Conservation (phyloP, 2,329 filamentous ascomycete species). For the Colletotrichum somersetense region DNA sequence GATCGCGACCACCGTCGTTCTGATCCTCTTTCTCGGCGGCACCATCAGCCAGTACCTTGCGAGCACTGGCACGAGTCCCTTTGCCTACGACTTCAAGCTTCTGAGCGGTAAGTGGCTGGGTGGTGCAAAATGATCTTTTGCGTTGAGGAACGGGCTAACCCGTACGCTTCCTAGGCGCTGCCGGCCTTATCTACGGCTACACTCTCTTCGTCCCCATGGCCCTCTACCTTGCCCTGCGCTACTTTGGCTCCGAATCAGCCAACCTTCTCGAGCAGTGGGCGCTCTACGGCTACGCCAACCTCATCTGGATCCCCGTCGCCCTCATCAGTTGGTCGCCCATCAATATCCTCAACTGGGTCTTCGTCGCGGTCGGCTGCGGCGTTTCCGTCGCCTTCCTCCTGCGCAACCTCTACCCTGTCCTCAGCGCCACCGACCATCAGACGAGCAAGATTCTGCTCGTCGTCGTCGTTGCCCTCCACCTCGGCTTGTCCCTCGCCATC, state of each 20-base stretch:
- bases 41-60: constrained; percentile 94
- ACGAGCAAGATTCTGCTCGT: constrained; percentile 90
- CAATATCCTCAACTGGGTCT: constrained; percentile 90
- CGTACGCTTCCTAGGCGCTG: constrained; percentile 70
- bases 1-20: constrained; percentile 97
- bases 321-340: constrained; percentile 91
- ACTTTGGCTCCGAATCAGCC: constrained; percentile 94
- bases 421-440: constrained; percentile 92
- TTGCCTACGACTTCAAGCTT: constrained; percentile 91
- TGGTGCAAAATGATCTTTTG: not conserved
- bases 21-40: constrained; percentile 94
- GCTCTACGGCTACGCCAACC: constrained; percentile 94
- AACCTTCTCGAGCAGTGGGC: constrained; percentile 96
- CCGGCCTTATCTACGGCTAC: constrained; percentile 95
- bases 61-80: constrained; percentile 75
- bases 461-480: constrained; percentile 85
- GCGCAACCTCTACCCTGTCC: constrained; percentile 89
- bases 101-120: constrained; percentile 74
- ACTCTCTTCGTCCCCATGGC: constrained; percentile 87
- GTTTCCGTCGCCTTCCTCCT: constrained; percentile 86
- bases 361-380: constrained; percentile 88
- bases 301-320: constrained; percentile 97
- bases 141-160: constrained; percentile 5
- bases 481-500: constrained; percentile 91
- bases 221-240: constrained; percentile 89